A percentile compares a stretch with the other conserved stretches of the same genome.
These are phyloP conservation scores for Neopestalotiopsis rosae DNA, from an alignment of 2,329 filamentous ascomycete genomes.

Conservation along the genomic window DNA sequence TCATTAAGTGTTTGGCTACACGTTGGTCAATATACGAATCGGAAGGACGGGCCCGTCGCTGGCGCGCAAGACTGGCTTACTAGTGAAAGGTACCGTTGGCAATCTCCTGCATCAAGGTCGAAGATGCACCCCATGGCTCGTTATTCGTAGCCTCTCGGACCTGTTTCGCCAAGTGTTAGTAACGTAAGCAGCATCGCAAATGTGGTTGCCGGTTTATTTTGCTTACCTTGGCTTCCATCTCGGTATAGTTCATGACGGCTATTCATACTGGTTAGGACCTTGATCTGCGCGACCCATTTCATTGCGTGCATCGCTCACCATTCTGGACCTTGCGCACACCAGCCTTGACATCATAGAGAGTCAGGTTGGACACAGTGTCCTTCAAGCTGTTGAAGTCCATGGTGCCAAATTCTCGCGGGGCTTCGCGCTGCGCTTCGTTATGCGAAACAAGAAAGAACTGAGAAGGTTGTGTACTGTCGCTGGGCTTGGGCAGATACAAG, in stretches of 20 bases:
- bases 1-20: slow-evolving; percentile 92
- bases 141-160: slow-evolving; percentile 99
- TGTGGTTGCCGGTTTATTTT: slow-evolving; percentile 4
- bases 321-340: slow-evolving; percentile 95
- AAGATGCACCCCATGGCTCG: slow-evolving; percentile 91
- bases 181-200: not conserved
- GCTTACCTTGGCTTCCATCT: slow-evolving; percentile 79
- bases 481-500: not conserved
- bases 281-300: not conserved
- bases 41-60: not conserved
- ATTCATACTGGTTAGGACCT: not conserved
- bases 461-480: not conserved
- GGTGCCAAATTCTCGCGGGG: slow-evolving; percentile 32
- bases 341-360: slow-evolving; percentile 93
- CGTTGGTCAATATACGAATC: slow-evolving; percentile 18
- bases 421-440: not conserved
- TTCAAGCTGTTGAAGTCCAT: slow-evolving; percentile 90
- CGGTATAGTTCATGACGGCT: slow-evolving; percentile 98
- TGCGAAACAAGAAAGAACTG: not conserved
- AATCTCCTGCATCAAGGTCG: slow-evolving; percentile 94
- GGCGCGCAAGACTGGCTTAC: slow-evolving; percentile 58
- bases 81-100: slow-evolving; percentile 98
- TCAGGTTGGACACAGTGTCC: slow-evolving; percentile 88
- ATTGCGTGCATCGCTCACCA: slow-evolving; percentile 62
- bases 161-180: slow-evolving; percentile 46